Evolutionary conservation across 2,329 filamentous ascomycete genomes (phyloP).

Genomic region (Ophiocordyceps unilateralis): DNA sequence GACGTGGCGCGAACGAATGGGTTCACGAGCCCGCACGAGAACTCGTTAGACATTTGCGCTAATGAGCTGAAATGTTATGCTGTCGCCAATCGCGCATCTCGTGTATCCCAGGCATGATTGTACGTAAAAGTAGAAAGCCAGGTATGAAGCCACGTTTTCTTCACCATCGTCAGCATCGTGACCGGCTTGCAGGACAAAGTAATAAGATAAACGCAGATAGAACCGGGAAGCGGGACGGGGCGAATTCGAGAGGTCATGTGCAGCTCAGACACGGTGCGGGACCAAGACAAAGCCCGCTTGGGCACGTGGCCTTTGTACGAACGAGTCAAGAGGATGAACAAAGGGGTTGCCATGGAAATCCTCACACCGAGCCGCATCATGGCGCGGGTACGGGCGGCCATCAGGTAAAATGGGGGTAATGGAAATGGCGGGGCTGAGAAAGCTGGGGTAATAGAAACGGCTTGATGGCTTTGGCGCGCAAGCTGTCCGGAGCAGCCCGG

Average conservation of each 20-base stretch:
- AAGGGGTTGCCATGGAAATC: background rate
- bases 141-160: background rate
- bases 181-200: constrained; percentile 1
- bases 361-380: background rate
- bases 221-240: background rate
- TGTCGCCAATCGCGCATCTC: too few relatives aligned
- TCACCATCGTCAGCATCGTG: constrained; percentile 2
- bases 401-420: constrained; percentile 23
- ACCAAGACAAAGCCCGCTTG: too few relatives aligned
- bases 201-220: background rate
- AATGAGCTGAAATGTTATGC: too few relatives aligned
- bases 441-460: constrained; percentile 20
- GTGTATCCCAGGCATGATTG: background rate
- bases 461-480: background rate
- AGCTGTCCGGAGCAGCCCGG: background rate
- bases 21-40: too few relatives aligned
- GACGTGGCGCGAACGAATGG: too few relatives aligned
- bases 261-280: background rate
- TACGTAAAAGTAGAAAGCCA: constrained; percentile 1
- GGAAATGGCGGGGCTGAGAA: constrained; percentile 12
- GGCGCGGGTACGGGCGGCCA: too few relatives aligned
- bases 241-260: background rate
- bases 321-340: too few relatives aligned
- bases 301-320: too few relatives aligned
- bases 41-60: too few relatives aligned